Evolutionary conservation across 768 basidiomycete species (phyloP).

Genomic region (Naematelia aurantialba): DNA sequence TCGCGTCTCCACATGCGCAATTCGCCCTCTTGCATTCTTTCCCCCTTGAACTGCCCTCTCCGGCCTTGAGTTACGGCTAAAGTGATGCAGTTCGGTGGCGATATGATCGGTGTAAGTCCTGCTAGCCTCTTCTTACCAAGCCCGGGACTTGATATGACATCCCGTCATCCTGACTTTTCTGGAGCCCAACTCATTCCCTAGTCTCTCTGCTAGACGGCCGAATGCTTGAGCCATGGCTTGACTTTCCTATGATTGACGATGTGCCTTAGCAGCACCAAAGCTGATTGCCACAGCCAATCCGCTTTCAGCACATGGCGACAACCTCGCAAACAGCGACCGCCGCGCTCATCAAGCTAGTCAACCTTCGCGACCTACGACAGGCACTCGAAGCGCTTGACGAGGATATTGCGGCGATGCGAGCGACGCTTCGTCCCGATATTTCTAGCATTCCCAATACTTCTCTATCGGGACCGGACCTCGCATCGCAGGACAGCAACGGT

Average conservation of each 20-base stretch:
- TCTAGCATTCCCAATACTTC: conserved; percentile 9
- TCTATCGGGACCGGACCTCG: background rate
- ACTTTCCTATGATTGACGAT: too few relatives aligned
- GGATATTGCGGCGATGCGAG: conserved; percentile 27
- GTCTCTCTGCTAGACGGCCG: background rate
- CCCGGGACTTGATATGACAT: too few relatives aligned
- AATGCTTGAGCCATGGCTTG: background rate
- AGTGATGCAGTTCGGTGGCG: conserved; percentile 43
- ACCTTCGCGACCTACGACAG: conserved; percentile 25
- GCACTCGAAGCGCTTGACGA: conserved; percentile 30
- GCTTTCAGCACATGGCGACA: conserved; percentile 42
- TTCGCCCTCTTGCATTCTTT: too few relatives aligned
- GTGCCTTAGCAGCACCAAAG: too few relatives aligned
- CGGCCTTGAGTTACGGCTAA: too few relatives aligned
- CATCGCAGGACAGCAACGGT: background rate
- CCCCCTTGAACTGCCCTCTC: conserved; percentile 7
- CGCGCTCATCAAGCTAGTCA: conserved; percentile 16
- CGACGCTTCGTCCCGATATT: conserved; percentile 20
- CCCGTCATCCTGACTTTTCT: too few relatives aligned
- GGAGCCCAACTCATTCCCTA: background rate
- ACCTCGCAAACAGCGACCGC: conserved; percentile 33
- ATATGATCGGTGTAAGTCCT: conserved; percentile 42
- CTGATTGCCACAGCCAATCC: conserved; percentile 37
- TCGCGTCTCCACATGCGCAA: too few relatives aligned
- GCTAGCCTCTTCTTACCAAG: background rate